These are phyloP conservation scores for Coriolopsis trogii DNA, from an alignment of 1,284 basidiomycete species.

Conservation along the genomic window DNA sequence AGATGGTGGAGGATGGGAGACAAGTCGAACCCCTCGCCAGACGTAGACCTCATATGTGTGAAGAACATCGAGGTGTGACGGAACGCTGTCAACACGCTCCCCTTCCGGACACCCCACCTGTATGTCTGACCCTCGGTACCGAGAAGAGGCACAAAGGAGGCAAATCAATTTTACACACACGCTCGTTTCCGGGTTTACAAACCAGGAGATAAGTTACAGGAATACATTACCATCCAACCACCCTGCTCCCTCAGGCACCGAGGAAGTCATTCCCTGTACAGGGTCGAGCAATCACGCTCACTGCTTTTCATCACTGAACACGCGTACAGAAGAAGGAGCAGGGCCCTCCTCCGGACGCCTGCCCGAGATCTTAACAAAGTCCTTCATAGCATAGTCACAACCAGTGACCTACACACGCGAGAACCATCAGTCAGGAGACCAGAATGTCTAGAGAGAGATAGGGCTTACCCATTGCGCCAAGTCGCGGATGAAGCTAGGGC, in stretches of 20 bases:
- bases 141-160: background rate
- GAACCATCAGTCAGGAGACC: conserved; percentile 26
- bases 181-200: too few relatives aligned
- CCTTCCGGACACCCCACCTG: too few relatives aligned
- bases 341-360: conserved; percentile 45
- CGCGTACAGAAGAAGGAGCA: conserved; percentile 11
- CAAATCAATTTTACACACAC: too few relatives aligned
- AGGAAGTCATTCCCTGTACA: too few relatives aligned
- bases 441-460: background rate
- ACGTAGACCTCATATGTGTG: background rate
- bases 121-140: background rate
- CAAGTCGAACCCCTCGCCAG: conserved; percentile 9
- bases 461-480: conserved; percentile 69
- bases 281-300: too few relatives aligned
- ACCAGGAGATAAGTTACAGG: conserved; percentile 23
- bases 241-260: too few relatives aligned
- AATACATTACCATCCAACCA: conserved; percentile 6
- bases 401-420: conserved; percentile 52
- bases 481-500: conserved; percentile 76
- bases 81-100: conserved; percentile 9
- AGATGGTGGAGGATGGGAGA: background rate
- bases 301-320: conserved; percentile 4
- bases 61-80: conserved; percentile 14
- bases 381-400: conserved; percentile 48
- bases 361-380: conserved; percentile 51